Evolutionary conservation across 2,329 filamentous ascomycete species (phyloP).

Genomic region (Westerdykella aurantiaca): DNA sequence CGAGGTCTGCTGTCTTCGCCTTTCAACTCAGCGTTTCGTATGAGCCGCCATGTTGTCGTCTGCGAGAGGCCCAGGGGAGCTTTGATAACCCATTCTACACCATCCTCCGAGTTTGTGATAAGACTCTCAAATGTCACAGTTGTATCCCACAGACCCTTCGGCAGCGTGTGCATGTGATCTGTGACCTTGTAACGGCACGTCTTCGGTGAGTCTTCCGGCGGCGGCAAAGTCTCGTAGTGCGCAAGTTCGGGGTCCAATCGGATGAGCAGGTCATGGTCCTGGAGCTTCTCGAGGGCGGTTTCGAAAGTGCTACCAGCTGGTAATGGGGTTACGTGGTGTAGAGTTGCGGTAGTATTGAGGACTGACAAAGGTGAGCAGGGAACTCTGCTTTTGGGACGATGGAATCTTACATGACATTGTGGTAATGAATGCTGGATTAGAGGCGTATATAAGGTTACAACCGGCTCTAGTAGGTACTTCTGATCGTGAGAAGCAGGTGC

Average conservation of each 20-base stretch:
- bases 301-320: constrained; percentile 19
- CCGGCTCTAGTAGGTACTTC: no score
- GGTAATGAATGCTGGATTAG: not conserved
- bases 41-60: constrained; percentile 26
- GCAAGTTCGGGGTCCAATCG: constrained; percentile 34
- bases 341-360: constrained; percentile 26
- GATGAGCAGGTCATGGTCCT: constrained; percentile 35
- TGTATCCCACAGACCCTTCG: constrained; percentile 32
- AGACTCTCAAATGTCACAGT: constrained; percentile 31
- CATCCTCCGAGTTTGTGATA: constrained; percentile 31
- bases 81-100: constrained; percentile 31
- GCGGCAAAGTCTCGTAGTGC: constrained; percentile 25
- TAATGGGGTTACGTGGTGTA: constrained; percentile 32
- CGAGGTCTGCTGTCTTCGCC: not conserved
- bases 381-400: not conserved
- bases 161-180: constrained; percentile 34
- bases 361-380: constrained; percentile 15
- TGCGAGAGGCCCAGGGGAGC: constrained; percentile 33
- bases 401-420: constrained; percentile 27
- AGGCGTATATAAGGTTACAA: no score
- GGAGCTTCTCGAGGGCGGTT: constrained; percentile 19
- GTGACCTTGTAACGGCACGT: constrained; percentile 36
- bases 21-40: constrained; percentile 11
- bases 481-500: no score
- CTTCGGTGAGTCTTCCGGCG: constrained; percentile 10